Conservation (phyloP, 139 green algal genomes). For the Chlamydomonas incerta region DNA sequence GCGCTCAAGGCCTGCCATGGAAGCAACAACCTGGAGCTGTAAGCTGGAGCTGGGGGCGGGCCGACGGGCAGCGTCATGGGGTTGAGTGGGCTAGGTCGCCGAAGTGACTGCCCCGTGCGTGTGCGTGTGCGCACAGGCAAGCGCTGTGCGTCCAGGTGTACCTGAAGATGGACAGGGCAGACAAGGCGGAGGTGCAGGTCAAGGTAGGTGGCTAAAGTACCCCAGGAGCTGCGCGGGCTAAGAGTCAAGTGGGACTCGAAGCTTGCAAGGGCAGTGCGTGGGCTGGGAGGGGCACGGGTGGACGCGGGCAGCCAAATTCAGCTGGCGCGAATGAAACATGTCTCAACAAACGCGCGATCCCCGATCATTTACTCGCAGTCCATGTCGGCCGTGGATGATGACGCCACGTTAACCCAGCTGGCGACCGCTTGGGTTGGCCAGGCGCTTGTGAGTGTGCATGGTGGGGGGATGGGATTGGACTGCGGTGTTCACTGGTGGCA, state of each 20-base stretch:
- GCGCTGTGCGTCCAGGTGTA: conserved; percentile 87
- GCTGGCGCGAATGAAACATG: too few species aligned
- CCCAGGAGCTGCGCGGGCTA: too few species aligned
- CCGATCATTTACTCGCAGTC: too few species aligned
- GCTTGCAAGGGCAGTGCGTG: too few species aligned
- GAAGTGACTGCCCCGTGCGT: too few species aligned
- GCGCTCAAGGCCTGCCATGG: conserved; percentile 91
- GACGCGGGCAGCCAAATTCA: too few species aligned
- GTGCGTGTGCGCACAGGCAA: conserved; percentile 52
- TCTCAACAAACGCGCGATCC: too few species aligned
- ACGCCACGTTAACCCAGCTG: conserved; percentile 96
- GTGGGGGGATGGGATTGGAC: too few species aligned
- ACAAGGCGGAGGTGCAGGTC: conserved; percentile 92
- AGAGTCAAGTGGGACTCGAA: too few species aligned
- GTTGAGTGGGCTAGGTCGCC: too few species aligned
- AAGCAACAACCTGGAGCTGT: conserved; percentile 84
- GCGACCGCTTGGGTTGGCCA: conserved; percentile 93
- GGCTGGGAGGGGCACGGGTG: too few species aligned
- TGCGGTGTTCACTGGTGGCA: not conserved
- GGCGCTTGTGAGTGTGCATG: conserved; percentile 70
- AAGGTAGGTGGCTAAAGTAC: conserved; percentile 60
- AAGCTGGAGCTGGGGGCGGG: conserved; percentile 17
- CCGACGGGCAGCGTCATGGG: too few species aligned
- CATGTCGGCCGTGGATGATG: conserved; percentile 94
- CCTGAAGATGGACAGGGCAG: conserved; percentile 92